Evolutionary conservation across 1,139 yeast species (phyloP).

Genomic region (Yueomyces sp.): DNA sequence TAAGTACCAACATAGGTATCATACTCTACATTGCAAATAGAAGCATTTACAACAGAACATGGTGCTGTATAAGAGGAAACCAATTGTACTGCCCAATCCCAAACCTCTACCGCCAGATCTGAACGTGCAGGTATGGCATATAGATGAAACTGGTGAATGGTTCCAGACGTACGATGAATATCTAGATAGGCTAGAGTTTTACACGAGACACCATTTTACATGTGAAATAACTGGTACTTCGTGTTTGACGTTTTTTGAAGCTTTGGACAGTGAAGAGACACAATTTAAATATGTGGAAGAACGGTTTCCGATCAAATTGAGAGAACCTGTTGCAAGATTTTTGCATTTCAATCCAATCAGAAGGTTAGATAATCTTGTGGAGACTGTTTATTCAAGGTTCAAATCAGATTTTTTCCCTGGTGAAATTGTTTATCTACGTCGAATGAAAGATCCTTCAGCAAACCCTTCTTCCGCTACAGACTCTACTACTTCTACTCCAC

Average conservation of each 20-base stretch:
- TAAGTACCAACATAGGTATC: no score
- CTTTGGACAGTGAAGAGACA: constrained; percentile 58
- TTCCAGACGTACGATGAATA: constrained; percentile 66
- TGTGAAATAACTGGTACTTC: constrained; percentile 95
- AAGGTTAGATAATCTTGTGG: constrained; percentile 76
- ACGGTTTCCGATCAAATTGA: constrained; percentile 79
- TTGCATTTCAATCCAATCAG: constrained; percentile 78
- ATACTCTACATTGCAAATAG: no score
- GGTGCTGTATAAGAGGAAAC: constrained; percentile 68
- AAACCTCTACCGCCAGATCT: constrained; percentile 43
- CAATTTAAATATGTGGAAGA: constrained; percentile 64
- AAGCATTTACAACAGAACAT: constrained; percentile 4
- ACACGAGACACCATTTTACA: constrained; percentile 65
- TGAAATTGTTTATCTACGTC: constrained; percentile 57
- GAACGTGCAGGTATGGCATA: constrained; percentile 54
- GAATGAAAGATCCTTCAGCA: constrained; percentile 1
- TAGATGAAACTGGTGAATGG: constrained; percentile 83
- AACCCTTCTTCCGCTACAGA: constrained; percentile 1
- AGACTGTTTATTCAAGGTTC: constrained; percentile 64
- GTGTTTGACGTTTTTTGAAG: constrained; percentile 82
- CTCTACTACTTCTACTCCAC: constrained; percentile 3
- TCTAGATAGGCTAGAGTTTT: constrained; percentile 55
- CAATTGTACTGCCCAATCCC: constrained; percentile 46
- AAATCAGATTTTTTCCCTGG: constrained; percentile 87
- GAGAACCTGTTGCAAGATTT: constrained; percentile 78